These are phyloP conservation scores for Monosporascus sp. DNA, from an alignment of 2,329 filamentous ascomycete genomes.

Conservation along the genomic window DNA sequence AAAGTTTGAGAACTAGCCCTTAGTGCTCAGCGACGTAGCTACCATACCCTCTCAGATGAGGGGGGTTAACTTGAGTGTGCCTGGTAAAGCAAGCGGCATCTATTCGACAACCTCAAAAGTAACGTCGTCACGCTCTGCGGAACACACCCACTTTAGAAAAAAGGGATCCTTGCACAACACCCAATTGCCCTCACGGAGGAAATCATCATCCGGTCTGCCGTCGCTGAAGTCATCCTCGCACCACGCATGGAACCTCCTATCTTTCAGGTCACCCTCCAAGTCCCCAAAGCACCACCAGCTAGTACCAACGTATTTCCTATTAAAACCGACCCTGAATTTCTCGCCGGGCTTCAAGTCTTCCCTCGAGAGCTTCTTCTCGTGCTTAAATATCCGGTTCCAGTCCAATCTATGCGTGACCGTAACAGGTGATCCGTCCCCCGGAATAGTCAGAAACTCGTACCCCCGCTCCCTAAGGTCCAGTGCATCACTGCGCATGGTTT, in stretches of 20 bases:
- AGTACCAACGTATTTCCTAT: slow-evolving; percentile 1
- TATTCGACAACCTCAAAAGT: slow-evolving; percentile 2
- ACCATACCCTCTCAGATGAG: too few species aligned
- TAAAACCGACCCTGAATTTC: slow-evolving; percentile 3
- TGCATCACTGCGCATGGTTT: neutral
- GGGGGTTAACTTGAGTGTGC: too few species aligned
- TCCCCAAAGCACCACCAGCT: slow-evolving; percentile 14
- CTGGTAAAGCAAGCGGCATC: too few species aligned
- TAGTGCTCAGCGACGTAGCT: too few species aligned
- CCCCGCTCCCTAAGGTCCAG: slow-evolving; percentile 8
- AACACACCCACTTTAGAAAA: slow-evolving; percentile 5
- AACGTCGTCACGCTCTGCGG: slow-evolving; percentile 2
- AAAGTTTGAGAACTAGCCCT: too few species aligned
- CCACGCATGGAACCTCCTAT: slow-evolving; percentile 7
- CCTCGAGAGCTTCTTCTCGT: slow-evolving; percentile 5
- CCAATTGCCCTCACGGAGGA: slow-evolving; percentile 6
- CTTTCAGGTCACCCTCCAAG: slow-evolving; percentile 6
- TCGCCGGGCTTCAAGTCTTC: slow-evolving; percentile 5
- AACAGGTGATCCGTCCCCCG: slow-evolving; percentile 1
- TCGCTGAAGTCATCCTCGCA: neutral
- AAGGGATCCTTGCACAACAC: slow-evolving; percentile 5
- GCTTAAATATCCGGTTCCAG: slow-evolving; percentile 11
- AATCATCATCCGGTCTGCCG: slow-evolving; percentile 4
- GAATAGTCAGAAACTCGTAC: slow-evolving; percentile 7
- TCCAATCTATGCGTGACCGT: slow-evolving; percentile 4